Base-by-base conservation (phyloP, 257 asterid species). In the Nicotiana benthamiana region DNA sequence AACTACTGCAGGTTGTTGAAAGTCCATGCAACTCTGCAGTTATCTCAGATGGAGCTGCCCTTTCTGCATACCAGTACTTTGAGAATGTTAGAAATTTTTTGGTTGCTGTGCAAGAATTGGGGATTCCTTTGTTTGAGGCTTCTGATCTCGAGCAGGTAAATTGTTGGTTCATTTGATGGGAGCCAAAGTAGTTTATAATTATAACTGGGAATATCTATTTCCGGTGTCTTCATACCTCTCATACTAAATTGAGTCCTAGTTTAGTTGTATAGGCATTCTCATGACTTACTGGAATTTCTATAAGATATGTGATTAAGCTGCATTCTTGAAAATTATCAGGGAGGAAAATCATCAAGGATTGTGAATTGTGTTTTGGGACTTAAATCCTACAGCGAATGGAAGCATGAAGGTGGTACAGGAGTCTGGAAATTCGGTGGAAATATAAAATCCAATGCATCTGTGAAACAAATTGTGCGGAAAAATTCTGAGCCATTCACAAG, bases 31-130 rank as follows among this genome's bases (percentile, higher is more conserved):
- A 94, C 48, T 81, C 95, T 28, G 89, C 91, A 30, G 84, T 91
- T 79, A 83, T 90, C 79, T 92, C 98, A 34, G 99, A 96, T 82
- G 99, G 98, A 57, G 97, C 97, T 77, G 97, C 99, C 77, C 85
- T 96, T 83, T 89, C 97, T 78, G 99, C 97, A 20, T 96, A 84
- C 85, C 98, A 93, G 78, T 94, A 94, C 84, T 96, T 96, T 83
- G 99, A 96, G 89, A 96, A 96, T 75, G 91, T 94, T 72, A 90
- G 99, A 81, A 96, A 96, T 85, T 94, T 96, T 84, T 98, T 94
- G 52, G 98, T 92, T 43, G 97, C 97, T 11, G 92, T 90, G 82
- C 94, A 94, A 86, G 97, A 94, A 79, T 32, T 93, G 89, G 99
- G 99, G 75, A 87, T 93, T 76, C 99, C 99, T 79, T 86, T 93